phyloP scores from a whole-genome alignment of 2,329 filamentous ascomycete species.

The Pleomassaria siparia region DNA sequence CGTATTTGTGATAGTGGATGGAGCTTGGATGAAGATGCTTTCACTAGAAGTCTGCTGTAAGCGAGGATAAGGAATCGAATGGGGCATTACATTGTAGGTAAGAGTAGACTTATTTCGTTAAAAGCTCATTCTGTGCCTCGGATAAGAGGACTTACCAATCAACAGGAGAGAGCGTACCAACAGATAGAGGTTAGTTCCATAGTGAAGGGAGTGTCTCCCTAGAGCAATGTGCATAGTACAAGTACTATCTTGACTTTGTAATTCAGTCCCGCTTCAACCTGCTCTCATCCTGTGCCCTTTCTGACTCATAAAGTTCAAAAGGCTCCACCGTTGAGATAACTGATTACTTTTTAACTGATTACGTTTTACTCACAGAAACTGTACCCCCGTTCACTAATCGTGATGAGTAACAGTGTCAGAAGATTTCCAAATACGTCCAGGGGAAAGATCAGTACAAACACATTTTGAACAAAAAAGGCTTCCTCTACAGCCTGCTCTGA shows the following conservation, averaged over 20 bases:
- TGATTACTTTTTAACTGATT: not conserved
- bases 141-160: too few relatives aligned
- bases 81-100: not conserved
- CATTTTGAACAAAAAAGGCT: not conserved
- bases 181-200: too few relatives aligned
- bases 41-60: not conserved
- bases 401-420: not conserved
- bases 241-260: too few relatives aligned
- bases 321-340: not conserved
- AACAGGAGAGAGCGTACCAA: too few relatives aligned
- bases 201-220: too few relatives aligned
- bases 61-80: not conserved
- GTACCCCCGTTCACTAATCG: not conserved
- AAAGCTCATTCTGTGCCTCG: not conserved
- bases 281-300: too few relatives aligned
- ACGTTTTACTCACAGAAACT: not conserved
- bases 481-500: constrained; percentile 61
- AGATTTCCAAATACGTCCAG: not conserved
- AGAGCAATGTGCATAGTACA: too few relatives aligned
- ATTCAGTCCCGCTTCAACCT: too few relatives aligned
- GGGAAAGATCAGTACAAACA: not conserved
- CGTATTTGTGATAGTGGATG: constrained; percentile 7
- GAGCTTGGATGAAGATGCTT: constrained; percentile 2
- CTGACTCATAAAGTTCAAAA: not conserved
- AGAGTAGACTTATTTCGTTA: not conserved